These are phyloP conservation scores for Paecilomyces formosus DNA, from an alignment of 2,329 filamentous ascomycete species.

Conservation along the genomic window DNA sequence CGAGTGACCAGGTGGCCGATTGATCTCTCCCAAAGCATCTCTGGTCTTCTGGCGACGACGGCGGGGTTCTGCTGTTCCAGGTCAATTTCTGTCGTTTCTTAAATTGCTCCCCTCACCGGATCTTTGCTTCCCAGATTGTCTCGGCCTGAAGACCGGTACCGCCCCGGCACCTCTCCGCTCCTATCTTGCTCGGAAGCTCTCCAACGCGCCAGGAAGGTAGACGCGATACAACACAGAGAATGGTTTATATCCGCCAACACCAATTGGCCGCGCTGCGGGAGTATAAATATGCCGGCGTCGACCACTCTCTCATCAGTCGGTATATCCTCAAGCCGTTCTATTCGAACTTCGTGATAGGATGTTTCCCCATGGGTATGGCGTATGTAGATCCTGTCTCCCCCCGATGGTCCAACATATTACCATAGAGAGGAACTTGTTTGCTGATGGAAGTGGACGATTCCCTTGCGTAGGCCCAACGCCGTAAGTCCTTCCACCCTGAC, in stretches of 20 bases:
- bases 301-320: conserved; percentile 80
- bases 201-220: not conserved
- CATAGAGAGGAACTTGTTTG: not conserved
- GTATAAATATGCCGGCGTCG: conserved; percentile 93
- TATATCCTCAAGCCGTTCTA: conserved; percentile 98
- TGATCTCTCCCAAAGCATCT: not conserved
- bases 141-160: not conserved
- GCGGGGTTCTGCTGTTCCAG: not conserved
- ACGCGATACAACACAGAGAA: conserved; percentile 32
- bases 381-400: conserved; percentile 35
- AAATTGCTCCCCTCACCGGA: not conserved
- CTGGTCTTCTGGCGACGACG: not conserved
- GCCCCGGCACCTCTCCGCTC: not conserved
- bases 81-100: not conserved
- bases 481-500: conserved; percentile 24
- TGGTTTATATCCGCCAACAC: conserved; percentile 94
- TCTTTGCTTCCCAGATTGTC: not conserved
- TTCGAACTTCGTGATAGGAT: conserved; percentile 85
- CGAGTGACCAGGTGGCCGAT: not conserved
- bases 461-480: conserved; percentile 38
- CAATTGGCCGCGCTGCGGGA: conserved; percentile 79
- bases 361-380: conserved; percentile 94
- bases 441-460: conserved; percentile 5
- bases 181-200: not conserved
- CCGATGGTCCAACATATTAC: not conserved